Percentiles rank a stretch among this genome's conserved stretches.
Conservation (phyloP, 768 basidiomycete genomes). For the Trichaptum fuscoviolaceum region DNA sequence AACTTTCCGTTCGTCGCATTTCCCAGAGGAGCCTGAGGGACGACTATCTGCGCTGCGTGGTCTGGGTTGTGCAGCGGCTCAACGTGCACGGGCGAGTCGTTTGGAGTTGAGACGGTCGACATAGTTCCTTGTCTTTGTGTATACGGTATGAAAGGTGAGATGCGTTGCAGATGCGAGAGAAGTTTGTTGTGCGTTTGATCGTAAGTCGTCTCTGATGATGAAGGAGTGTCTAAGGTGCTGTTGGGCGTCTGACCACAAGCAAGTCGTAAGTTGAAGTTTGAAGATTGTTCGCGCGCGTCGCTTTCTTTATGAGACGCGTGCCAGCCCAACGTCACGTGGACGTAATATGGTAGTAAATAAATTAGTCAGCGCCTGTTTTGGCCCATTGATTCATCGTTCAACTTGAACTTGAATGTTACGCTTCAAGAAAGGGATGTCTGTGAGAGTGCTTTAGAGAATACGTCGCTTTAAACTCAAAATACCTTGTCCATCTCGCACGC, state of each 20-base stretch:
- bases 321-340: background rate
- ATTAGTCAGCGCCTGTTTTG: background rate
- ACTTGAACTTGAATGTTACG: background rate
- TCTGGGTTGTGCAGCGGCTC: constrained; percentile 84
- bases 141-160: background rate
- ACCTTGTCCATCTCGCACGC: background rate
- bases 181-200: background rate
- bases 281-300: background rate
- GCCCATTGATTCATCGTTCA: background rate
- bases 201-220: background rate
- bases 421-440: background rate
- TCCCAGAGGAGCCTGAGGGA: constrained; percentile 77
- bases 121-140: constrained; percentile 32
- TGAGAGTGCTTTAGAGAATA: background rate
- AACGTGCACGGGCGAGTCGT: constrained; percentile 64
- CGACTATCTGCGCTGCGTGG: constrained; percentile 70
- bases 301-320: background rate
- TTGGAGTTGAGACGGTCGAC: constrained; percentile 51
- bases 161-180: background rate
- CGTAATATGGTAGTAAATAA: background rate
- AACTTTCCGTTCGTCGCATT: constrained; percentile 47
- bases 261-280: background rate
- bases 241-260: background rate
- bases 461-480: background rate
- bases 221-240: background rate